Base-by-base conservation (phyloP, 148 eudicot species). In the Fagopyrum tataricum region DNA sequence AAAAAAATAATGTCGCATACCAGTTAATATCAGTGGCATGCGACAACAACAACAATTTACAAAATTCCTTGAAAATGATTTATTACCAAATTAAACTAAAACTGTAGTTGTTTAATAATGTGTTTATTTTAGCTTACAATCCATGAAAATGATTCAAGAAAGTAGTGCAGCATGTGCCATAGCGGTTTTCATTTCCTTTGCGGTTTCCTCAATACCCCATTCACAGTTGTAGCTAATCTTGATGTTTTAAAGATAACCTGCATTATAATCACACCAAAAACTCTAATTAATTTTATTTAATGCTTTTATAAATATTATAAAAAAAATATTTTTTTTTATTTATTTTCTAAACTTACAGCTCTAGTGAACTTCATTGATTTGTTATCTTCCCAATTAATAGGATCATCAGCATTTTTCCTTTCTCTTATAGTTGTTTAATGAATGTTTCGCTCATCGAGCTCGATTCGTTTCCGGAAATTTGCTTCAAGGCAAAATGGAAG, bases 181-280 rank as follows among this genome's bases (percentile, higher is more conserved):
- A 58, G 69, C 70, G 23, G 70, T 84, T 82, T 92, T 92, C 99
- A 96, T 92, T 75, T 96, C 99, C 74, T 81, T 59, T 11, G 99
- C 90, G 53, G 99, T 84, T 96, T 96, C 84, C 99, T 92, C 77
- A 96, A 73, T 7, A 96, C 97, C 41, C 99, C 99, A 85, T 96
- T 96, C 21, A 96, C 99, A 82, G 92, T 86, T 73, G 97, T 96
- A 40, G 99, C 99, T 76, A 96, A 81, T 81, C 99, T 92, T 64
- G 97, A 90, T 31, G 97, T 92, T 88, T 96, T 97, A 79, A 86
- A 86, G 69, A 96, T 96, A 58, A 95, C 99, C 99, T 94, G 88
- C 83, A 79, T 48, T 5, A 68, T 51, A 67, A 23, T 55, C 20
- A 39, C 0, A 13, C 62, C 46, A 31, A 21, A 31, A 21, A 4